Evolutionary conservation across 2,329 filamentous ascomycete species (phyloP).

Genomic region (Botrytis porri): DNA sequence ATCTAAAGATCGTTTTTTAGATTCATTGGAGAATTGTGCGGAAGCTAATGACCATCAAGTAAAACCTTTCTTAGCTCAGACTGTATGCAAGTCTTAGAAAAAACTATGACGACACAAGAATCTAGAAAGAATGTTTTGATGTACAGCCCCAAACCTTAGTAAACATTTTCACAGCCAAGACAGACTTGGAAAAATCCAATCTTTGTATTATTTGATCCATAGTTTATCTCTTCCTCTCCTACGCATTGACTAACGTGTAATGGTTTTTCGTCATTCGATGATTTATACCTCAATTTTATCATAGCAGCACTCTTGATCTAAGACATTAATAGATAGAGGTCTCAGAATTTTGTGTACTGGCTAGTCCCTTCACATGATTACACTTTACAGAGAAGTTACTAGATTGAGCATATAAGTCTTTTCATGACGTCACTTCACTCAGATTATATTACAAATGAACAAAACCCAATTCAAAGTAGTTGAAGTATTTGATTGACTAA

Average conservation of each 20-base stretch:
- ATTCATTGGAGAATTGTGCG: background rate
- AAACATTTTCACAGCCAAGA: background rate
- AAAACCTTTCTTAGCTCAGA: background rate
- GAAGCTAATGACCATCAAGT: background rate
- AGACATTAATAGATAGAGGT: background rate
- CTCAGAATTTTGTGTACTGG: background rate
- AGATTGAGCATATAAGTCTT: background rate
- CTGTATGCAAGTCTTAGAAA: background rate
- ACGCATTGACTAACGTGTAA: fast-evolving
- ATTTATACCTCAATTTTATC: background rate
- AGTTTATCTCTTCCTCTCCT: background rate
- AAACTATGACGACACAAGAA: background rate
- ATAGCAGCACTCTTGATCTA: background rate
- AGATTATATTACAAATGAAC: background rate
- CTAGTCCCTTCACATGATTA: background rate
- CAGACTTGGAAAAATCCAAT: background rate
- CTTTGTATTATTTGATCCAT: background rate
- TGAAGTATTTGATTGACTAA: background rate
- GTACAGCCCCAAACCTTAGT: background rate
- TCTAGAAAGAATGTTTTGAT: background rate
- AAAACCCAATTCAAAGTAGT: background rate
- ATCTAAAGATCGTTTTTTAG: background rate
- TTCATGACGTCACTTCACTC: background rate
- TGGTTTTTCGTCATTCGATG: background rate
- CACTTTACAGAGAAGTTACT: background rate